Evolutionary conservation across 768 basidiomycete genomes (phyloP).

Genomic region (Agaricus blazei): DNA sequence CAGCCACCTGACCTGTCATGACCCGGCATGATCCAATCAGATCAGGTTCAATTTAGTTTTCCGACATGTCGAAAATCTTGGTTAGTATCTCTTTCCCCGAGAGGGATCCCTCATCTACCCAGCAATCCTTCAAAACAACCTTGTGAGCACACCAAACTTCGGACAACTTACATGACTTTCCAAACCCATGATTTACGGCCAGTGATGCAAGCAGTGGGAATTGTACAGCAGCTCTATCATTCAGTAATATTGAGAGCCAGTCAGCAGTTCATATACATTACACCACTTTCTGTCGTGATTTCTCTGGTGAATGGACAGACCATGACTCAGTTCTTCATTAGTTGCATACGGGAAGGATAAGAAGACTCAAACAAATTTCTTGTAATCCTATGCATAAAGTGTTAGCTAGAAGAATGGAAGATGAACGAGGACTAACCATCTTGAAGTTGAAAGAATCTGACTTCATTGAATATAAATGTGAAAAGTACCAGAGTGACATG

Average conservation of each 20-base stretch:
- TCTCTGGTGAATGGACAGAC: background rate
- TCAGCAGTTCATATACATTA: background rate
- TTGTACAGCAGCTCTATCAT: background rate
- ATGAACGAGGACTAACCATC: background rate
- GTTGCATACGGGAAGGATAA: conserved; percentile 6
- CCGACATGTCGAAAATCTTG: conserved; percentile 9
- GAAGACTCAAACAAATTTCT: background rate
- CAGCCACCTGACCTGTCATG: too few species aligned
- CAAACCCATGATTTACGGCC: conserved; percentile 13
- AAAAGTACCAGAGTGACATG: conserved; percentile 9
- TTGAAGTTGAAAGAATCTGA: background rate
- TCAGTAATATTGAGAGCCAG: background rate
- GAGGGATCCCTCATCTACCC: conserved; percentile 10
- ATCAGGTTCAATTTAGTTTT: too few species aligned
- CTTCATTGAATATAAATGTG: conserved; percentile 7
- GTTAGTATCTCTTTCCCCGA: conserved; percentile 14
- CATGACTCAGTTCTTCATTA: conserved; percentile 4
- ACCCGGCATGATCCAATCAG: too few species aligned
- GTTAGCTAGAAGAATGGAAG: too few species aligned
- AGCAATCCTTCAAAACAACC: conserved; percentile 17
- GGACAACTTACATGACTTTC: conserved; percentile 8
- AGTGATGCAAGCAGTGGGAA: conserved; percentile 4
- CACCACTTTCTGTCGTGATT: background rate
- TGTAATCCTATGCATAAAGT: background rate
- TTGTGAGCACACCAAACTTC: background rate